phyloP scores from a whole-genome alignment of 2,329 filamentous ascomycete genomes.

The Cytospora leucostoma region DNA sequence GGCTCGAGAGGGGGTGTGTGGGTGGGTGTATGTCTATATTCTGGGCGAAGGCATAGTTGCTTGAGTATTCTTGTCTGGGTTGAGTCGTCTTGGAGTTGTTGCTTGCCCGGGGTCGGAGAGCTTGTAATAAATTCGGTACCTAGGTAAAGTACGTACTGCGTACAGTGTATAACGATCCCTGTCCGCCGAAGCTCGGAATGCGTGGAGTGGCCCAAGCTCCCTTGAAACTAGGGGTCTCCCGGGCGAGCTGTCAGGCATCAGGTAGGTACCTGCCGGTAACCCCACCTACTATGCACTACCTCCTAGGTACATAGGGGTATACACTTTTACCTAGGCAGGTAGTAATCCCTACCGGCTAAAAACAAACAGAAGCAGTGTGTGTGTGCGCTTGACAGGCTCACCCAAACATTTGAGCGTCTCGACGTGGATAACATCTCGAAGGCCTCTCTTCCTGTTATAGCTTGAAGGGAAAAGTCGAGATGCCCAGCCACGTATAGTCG shows the following conservation, averaged over 20 bases:
- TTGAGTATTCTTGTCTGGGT: neutral
- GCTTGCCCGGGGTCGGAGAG: neutral
- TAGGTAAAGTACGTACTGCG: conserved; percentile 21
- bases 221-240: neutral
- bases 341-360: too few relatives aligned
- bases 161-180: neutral
- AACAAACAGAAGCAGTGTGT: too few relatives aligned
- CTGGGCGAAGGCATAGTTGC: conserved; percentile 15
- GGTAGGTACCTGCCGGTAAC: neutral
- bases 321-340: neutral
- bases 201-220: conserved; percentile 15
- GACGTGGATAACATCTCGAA: neutral
- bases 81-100: neutral
- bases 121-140: conserved; percentile 13
- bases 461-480: neutral
- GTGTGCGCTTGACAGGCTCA: too few relatives aligned
- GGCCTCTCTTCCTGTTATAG: neutral
- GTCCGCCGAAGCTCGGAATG: conserved; percentile 8
- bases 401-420: neutral
- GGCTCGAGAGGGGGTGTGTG: neutral
- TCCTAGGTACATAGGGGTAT: too few relatives aligned
- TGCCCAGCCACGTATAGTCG: neutral
- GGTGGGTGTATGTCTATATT: conserved; percentile 6
- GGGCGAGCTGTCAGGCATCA: neutral
- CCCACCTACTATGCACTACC: too few relatives aligned